phyloP scores from a whole-genome alignment of 768 basidiomycete genomes.

The Trametes maxima region DNA sequence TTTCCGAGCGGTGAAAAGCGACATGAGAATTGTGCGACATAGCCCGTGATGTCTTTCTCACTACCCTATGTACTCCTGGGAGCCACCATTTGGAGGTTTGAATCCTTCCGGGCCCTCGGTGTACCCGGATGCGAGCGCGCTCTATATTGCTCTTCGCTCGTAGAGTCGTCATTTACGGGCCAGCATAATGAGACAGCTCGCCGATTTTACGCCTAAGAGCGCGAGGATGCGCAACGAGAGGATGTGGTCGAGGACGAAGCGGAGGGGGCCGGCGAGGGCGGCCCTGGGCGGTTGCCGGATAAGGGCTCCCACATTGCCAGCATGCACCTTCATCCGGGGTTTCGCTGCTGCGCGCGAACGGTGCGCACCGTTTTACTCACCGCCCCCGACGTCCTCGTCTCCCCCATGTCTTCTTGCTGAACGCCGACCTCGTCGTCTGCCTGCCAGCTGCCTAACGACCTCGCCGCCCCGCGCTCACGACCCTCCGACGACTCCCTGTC shows the following conservation, averaged over 20 bases:
- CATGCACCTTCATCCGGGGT: not conserved
- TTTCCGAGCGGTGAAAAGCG: too few species aligned
- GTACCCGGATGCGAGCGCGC: too few species aligned
- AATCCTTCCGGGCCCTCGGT: too few species aligned
- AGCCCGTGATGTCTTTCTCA: too few species aligned
- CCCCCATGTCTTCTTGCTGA: not conserved
- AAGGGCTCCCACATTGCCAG: constrained; percentile 7
- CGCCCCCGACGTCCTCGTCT: constrained; percentile 5
- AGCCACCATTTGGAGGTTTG: too few species aligned
- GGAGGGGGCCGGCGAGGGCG: not conserved
- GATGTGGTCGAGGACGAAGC: not conserved
- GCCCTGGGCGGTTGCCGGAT: not conserved
- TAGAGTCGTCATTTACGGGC: too few species aligned
- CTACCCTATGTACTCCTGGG: too few species aligned
- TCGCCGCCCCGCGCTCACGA: constrained; percentile 1
- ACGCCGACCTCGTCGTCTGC: not conserved
- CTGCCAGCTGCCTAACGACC: not conserved
- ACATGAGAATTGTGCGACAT: too few species aligned
- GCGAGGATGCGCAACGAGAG: not conserved
- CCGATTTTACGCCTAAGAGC: not conserved
- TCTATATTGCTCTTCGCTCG: too few species aligned
- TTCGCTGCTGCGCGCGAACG: constrained; percentile 1
- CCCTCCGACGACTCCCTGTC: not conserved
- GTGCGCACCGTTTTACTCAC: not conserved
- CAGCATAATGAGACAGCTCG: too few species aligned